Evolutionary conservation across 2,329 filamentous ascomycete genomes (phyloP), one percentile per base, ranked within the genome.

Genomic region (Tolypocladium tundrense): DNA sequence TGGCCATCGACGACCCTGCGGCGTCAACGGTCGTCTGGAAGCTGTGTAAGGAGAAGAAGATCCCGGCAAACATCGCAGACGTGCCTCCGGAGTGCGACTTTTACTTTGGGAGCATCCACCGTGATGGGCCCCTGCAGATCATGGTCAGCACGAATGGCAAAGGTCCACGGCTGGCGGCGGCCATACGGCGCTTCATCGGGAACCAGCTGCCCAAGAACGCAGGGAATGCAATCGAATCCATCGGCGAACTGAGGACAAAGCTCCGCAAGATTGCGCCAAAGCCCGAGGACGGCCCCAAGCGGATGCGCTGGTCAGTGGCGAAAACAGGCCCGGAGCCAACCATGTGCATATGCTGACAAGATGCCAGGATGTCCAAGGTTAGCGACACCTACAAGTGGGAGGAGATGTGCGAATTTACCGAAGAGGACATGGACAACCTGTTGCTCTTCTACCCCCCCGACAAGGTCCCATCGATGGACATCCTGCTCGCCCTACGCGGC

Each of bases 81-180:
- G 94, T 99, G 4, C 94, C 94, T 0, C 83, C 91, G 0, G 94
- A 99, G 72, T 99, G 94, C 73, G 94, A 99, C 69, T 99, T 99
- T 70, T 99, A 97, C 79, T 99, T 99, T 75, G 94, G 94, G 61
- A 94, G 89, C 70, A 87, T 97, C 43, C 90, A 99, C 74, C 87
- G 94, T 55, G 94, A 99, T 71, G 94, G 94, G 0, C 94, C 94
- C 7, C 75, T 99, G 60, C 94, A 99, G 77, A 88, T 99, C 67
- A 99, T 99, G 94, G 93, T 99, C 65, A 95, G 90, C 76, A 99
- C 94, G 41, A 99, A 97, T 71, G 94, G 94, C 56, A 97, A 96
- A 70, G 94, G 94, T 0, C 94, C 94, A 0, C 87, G 93, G 69
- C 76, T 99, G 62, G 94, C 94, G 11, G 93, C 90, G 64, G 86